phyloP scores from a whole-genome alignment of 73 alveolate species.

The Chromera velia region DNA sequence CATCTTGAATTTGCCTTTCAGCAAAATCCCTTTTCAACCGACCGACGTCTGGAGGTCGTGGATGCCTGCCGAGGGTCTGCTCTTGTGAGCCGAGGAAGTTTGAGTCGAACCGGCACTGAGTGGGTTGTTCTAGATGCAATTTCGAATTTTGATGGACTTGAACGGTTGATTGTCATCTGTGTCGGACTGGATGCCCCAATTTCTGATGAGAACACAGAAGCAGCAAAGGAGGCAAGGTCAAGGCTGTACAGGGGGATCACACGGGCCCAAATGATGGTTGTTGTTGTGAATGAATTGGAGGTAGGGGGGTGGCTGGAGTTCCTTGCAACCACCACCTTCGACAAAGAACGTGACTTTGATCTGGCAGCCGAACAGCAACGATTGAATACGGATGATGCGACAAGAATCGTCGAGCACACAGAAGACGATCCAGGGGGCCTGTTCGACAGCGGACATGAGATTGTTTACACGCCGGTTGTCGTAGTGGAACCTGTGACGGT shows the following conservation, averaged over 20 bases:
- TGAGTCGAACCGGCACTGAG: neutral
- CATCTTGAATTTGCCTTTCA: neutral
- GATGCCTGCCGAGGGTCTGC: neutral
- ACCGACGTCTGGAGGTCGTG: neutral
- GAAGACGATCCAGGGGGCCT: too few relatives aligned
- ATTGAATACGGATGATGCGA: too few relatives aligned
- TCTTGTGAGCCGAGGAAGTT: neutral
- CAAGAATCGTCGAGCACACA: too few relatives aligned
- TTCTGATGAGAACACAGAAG: neutral
- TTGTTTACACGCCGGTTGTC: too few relatives aligned
- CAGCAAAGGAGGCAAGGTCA: neutral
- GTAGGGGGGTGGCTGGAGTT: slow-evolving; percentile 8
- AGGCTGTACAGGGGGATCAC: slow-evolving; percentile 8
- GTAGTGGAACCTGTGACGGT: too few relatives aligned
- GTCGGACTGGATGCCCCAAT: slow-evolving; percentile 15
- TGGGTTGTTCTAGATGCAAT: slow-evolving; percentile 1
- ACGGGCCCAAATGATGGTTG: slow-evolving; percentile 12
- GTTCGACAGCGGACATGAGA: too few relatives aligned
- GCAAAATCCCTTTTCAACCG: too few relatives aligned
- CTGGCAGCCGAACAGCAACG: too few relatives aligned
- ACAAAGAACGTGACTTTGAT: too few relatives aligned
- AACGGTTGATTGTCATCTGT: slow-evolving; percentile 8
- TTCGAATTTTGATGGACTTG: slow-evolving; percentile 1
- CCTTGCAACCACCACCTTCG: neutral
- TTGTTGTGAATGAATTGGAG: slow-evolving; percentile 8